These are phyloP conservation scores for Clarireedia homoeocarpa DNA, from an alignment of 2,329 filamentous ascomycete genomes.

Conservation along the genomic window DNA sequence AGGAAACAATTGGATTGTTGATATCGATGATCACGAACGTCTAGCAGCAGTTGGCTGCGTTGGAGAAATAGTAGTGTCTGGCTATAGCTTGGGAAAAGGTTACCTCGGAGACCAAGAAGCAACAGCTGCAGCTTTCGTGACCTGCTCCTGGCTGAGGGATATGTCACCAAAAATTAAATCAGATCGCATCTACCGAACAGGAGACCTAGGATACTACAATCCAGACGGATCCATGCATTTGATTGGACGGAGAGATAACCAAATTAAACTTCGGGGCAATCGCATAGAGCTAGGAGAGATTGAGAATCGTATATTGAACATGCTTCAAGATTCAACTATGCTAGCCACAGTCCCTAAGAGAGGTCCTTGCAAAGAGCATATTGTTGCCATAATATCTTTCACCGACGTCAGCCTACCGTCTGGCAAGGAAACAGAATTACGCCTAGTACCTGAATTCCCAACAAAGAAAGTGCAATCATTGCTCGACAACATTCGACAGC, in stretches of 20 bases:
- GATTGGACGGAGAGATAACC: slow-evolving; percentile 35
- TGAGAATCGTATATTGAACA: slow-evolving; percentile 27
- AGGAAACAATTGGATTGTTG: slow-evolving; percentile 31
- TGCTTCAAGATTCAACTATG: slow-evolving; percentile 1
- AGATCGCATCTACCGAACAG: slow-evolving; percentile 34
- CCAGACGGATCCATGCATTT: slow-evolving; percentile 31
- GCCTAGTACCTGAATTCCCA: background rate
- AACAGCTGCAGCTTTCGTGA: background rate
- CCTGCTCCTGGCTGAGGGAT: slow-evolving; percentile 32
- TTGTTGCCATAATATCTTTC: background rate
- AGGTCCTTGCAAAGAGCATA: background rate
- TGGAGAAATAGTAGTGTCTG: slow-evolving; percentile 26
- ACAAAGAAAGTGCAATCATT: background rate
- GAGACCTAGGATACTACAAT: slow-evolving; percentile 33
- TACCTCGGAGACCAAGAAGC: slow-evolving; percentile 44
- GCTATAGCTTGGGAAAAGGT: slow-evolving; percentile 50
- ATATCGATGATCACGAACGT: slow-evolving; percentile 12
- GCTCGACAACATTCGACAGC: background rate
- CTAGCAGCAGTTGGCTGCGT: slow-evolving; percentile 16
- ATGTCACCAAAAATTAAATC: slow-evolving; percentile 26
- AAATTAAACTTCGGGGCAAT: slow-evolving; percentile 33
- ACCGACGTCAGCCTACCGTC: background rate
- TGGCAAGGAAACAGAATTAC: background rate
- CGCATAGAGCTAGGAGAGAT: slow-evolving; percentile 35
- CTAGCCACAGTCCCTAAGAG: background rate